phyloP scores from a whole-genome alignment of 305 asterid genomes.

The Nicotiana rustica region DNA sequence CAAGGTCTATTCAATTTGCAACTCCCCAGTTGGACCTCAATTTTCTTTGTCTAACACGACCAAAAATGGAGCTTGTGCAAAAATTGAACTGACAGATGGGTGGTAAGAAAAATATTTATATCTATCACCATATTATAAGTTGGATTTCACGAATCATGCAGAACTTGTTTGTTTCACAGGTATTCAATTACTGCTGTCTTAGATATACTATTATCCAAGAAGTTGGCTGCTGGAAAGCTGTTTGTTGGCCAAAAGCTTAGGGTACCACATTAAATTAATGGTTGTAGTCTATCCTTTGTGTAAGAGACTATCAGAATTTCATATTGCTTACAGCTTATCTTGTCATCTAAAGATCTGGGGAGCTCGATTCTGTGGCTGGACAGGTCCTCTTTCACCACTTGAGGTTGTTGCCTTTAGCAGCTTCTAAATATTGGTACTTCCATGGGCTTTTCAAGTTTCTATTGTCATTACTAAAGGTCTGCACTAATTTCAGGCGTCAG shows the following conservation, averaged over 20 bases:
- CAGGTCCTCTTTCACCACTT: slow-evolving; percentile 80
- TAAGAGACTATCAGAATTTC: slow-evolving; percentile 43
- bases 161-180: slow-evolving; percentile 58
- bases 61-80: slow-evolving; percentile 48
- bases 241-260: slow-evolving; percentile 94
- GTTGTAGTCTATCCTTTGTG: slow-evolving; percentile 39
- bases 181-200: slow-evolving; percentile 75
- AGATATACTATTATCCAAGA: slow-evolving; percentile 77
- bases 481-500: slow-evolving; percentile 63
- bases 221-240: slow-evolving; percentile 78
- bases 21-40: slow-evolving; percentile 49
- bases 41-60: slow-evolving; percentile 46
- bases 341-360: slow-evolving; percentile 91
- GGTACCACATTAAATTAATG: slow-evolving; percentile 54
- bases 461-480: slow-evolving; percentile 16
- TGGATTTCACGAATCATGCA: slow-evolving; percentile 39
- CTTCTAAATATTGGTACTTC: slow-evolving; percentile 29
- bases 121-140: slow-evolving; percentile 31
- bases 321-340: slow-evolving; percentile 64
- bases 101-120: slow-evolving; percentile 66
- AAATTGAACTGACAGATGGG: slow-evolving; percentile 90
- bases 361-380: slow-evolving; percentile 88
- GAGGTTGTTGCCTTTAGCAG: slow-evolving; percentile 60
- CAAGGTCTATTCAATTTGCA: slow-evolving; percentile 56
- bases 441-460: slow-evolving; percentile 36